A percentile compares a stretch with the other conserved stretches of the same genome.
These are phyloP conservation scores for Penicillium verhagenii DNA, from an alignment of 495 filamentous ascomycete genomes.

Conservation along the genomic window DNA sequence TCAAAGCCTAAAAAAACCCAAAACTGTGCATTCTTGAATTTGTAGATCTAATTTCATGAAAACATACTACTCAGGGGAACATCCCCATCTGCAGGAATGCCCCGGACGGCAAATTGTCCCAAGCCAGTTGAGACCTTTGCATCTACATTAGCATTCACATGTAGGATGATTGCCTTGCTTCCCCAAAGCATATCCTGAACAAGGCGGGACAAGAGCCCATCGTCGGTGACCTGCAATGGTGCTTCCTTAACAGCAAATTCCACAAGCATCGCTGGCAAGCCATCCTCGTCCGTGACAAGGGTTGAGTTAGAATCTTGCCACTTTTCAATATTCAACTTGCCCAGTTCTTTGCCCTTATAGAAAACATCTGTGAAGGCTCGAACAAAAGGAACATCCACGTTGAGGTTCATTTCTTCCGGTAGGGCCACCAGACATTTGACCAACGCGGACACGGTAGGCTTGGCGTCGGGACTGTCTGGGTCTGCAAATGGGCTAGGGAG, in stretches of 20 bases:
- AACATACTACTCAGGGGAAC: slow-evolving; percentile 85
- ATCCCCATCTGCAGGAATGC: slow-evolving; percentile 80
- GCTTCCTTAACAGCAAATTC: slow-evolving; percentile 72
- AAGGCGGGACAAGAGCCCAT: slow-evolving; percentile 69
- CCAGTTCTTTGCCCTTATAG: slow-evolving; percentile 72
- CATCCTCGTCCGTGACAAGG: slow-evolving; percentile 51
- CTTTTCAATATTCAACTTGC: slow-evolving; percentile 67
- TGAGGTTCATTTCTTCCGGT: slow-evolving; percentile 83
- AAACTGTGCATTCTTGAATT: slow-evolving; percentile 16
- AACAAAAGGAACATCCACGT: slow-evolving; percentile 70
- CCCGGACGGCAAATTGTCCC: slow-evolving; percentile 72
- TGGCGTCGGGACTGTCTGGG: slow-evolving; percentile 68
- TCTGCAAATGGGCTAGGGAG: slow-evolving; percentile 76
- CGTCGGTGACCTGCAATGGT: slow-evolving; percentile 77
- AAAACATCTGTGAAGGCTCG: slow-evolving; percentile 75
- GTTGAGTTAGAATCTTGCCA: slow-evolving; percentile 89
- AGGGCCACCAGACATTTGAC: slow-evolving; percentile 73
- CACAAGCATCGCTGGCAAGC: slow-evolving; percentile 62
- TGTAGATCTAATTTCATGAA: slow-evolving; percentile 21
- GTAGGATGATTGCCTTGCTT: slow-evolving; percentile 58
- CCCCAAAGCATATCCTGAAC: slow-evolving; percentile 75
- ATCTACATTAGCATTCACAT: slow-evolving; percentile 78
- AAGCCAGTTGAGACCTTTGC: slow-evolving; percentile 75
- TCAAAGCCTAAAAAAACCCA: slow-evolving; percentile 10
- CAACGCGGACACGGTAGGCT: slow-evolving; percentile 76